Evolutionary conservation across 2,329 filamentous ascomycete genomes (phyloP), one percentile per base, ranked within the genome.

Genomic region (Ceratocystis alfenasii): DNA sequence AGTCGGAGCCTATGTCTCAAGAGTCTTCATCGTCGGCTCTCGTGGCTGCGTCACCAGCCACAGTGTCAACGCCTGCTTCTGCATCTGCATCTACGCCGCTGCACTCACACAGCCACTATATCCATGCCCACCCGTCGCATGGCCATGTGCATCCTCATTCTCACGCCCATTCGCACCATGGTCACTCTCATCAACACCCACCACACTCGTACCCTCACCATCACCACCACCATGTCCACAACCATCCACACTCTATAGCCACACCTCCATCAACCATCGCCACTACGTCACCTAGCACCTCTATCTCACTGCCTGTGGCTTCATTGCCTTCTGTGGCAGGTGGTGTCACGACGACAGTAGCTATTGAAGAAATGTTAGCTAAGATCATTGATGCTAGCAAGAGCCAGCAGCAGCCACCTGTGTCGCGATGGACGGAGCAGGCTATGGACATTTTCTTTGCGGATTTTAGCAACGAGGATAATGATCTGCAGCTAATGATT

Each of bases 381-480:
- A 69, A 68, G 62, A 68, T 71, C 25, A 74, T 77, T 4, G 79
- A 80, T 30, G 75, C 76, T 1, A 72, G 80, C 22, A 74, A 73
- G 45, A 70, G 74, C 6, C 74, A n/a, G 10, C 46, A 59, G 12
- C 5, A 76, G 20, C 30, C 45, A 5, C 20, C 71, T n/a, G 72
- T 74, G 5, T 75, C 78, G 5, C 76, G 74, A 46, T 85, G 81
- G 81, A 77, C 80, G 4, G 82, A 85, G 71, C 79, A 81, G 71
- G 82, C 82, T 0, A 75, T 85, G 64, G 82, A 85, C 66, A 77
- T 83, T 4, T 81, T 85, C 70, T 84, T 85, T 72, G 76, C 77
- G 41, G 82, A 85, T 67, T 85, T 85, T 70, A 74, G 77, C 15
- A 77, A 79, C 61, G 82, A 84, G 69, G 81, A 84, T 67, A 75